phyloP scores from a whole-genome alignment of 257 asterid genomes.

The Vinca minor region DNA sequence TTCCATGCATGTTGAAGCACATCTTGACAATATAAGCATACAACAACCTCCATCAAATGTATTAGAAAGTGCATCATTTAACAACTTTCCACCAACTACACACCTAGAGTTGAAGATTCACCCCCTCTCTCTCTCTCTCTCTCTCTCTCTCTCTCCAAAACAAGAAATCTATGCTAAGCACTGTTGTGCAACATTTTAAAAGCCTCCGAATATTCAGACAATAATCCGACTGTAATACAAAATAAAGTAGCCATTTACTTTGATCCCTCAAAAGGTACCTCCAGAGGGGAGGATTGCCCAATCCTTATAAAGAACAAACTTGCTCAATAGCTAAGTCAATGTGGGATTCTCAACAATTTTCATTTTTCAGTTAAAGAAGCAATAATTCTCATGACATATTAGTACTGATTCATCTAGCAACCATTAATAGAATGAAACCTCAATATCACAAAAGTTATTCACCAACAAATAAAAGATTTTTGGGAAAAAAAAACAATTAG shows the following conservation, averaged over 20 bases:
- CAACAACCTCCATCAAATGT: neutral
- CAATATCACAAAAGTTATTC: neutral
- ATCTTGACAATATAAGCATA: neutral
- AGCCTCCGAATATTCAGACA: neutral
- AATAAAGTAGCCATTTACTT: neutral
- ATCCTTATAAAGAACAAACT: no score
- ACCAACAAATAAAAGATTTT: neutral
- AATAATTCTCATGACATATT: no score
- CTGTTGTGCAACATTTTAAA: neutral
- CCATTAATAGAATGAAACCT: neutral
- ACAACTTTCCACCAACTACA: neutral
- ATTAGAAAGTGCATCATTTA: neutral
- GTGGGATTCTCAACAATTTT: no score
- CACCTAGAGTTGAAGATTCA: neutral
- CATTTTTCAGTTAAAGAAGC: neutral
- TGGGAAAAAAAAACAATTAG: neutral
- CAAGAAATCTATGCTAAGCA: no score
- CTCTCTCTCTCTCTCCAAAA: neutral
- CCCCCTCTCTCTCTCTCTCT: no score
- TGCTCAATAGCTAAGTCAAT: no score
- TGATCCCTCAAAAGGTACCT: no score
- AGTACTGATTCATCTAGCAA: no score
- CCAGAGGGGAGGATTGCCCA: no score
- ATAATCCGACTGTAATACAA: neutral
- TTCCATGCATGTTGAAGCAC: neutral